Base-by-base conservation (phyloP, 371 early-diverging fungal species). In the Mucor piriformis region DNA sequence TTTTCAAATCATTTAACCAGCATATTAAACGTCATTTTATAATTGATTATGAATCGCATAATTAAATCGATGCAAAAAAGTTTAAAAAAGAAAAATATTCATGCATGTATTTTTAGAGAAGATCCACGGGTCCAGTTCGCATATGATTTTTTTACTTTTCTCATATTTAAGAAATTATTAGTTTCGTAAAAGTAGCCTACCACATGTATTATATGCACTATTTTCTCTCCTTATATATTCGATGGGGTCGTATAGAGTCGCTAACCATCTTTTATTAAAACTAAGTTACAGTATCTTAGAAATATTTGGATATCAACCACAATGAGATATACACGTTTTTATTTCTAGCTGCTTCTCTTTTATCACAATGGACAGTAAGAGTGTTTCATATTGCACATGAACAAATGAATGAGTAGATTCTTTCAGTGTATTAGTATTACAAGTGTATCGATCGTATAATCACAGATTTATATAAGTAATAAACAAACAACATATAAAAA, bases 51-150 rank as follows among this genome's bases (percentile, higher is more conserved):
- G 18, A 42, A 40, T 40, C n/a, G 40, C 40, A 40, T 40, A 16
- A 29, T 29, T 29, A 29, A 29, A 29, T 29, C 13, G 3, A 46
- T 46, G 21, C 46, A 46, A 46, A 46, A 44, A 24, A 46, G 46
- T 46, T 21, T 46, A 46, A 46, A 46, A 24, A 24, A 24, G 13
- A 24, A 12, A 24, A 46, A 46, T 3, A 11, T 46, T 54, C 33
- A 54, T 54, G 54, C 54, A 54, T 43, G 29, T 54, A 54, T 54
- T 54, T 54, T 54, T 54, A 54, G 54, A 43, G 32, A 43, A 27
- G 20, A 32, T 51, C 35, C 34, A 51, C 52, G 38, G 43, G 54
- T 42, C 40, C 53, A 53, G 37, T 29, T 29, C 29, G 8, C 29
- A 29, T n/a, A 37, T n/a, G n/a, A n/a, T 11, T n/a, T 7, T 38